These are phyloP conservation scores for Cyberlindnera nakhonratchasimensis DNA, from an alignment of 805 yeast genomes.

Conservation along the genomic window DNA sequence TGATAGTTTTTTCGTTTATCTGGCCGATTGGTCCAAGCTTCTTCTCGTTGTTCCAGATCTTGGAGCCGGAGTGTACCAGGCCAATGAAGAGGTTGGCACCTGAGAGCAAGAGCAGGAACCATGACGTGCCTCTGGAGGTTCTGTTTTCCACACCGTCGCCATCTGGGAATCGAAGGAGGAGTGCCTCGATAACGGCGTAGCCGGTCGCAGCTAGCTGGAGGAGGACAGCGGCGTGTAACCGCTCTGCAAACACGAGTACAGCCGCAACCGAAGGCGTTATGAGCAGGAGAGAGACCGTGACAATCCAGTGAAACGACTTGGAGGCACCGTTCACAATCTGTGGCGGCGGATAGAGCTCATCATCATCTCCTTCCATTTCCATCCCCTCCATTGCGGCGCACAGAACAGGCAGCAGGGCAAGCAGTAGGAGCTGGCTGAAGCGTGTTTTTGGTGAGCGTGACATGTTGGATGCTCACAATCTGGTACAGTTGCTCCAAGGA, in stretches of 20 bases:
- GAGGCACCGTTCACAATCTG: constrained; percentile 44
- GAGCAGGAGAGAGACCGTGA: constrained; percentile 44
- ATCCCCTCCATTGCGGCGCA: constrained; percentile 18
- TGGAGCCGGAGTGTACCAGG: constrained; percentile 50
- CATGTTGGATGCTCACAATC: constrained; percentile 7
- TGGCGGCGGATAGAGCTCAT: constrained; percentile 33
- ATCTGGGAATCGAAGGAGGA: constrained; percentile 62
- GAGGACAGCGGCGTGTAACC: constrained; percentile 40
- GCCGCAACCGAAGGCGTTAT: constrained; percentile 56
- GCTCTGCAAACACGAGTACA: constrained; percentile 52
- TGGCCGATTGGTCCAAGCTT: constrained; percentile 32
- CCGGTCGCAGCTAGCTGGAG: constrained; percentile 45
- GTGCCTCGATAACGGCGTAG: constrained; percentile 54
- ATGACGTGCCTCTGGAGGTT: constrained; percentile 65
- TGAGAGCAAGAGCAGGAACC: constrained; percentile 51
- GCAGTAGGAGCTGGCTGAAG: background rate
- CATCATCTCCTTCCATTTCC: constrained; percentile 32
- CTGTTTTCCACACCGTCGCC: constrained; percentile 61
- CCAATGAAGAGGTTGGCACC: constrained; percentile 52
- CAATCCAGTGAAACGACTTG: constrained; percentile 64
- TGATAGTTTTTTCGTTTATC: constrained; percentile 36
- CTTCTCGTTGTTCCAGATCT: constrained; percentile 30
- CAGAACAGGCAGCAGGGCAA: constrained; percentile 4
- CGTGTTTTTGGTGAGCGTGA: constrained; percentile 15
- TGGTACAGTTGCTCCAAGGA: too few relatives aligned